Evolutionary conservation across 768 basidiomycete species (phyloP).

Genomic region (Kwoniella bestiolae): DNA sequence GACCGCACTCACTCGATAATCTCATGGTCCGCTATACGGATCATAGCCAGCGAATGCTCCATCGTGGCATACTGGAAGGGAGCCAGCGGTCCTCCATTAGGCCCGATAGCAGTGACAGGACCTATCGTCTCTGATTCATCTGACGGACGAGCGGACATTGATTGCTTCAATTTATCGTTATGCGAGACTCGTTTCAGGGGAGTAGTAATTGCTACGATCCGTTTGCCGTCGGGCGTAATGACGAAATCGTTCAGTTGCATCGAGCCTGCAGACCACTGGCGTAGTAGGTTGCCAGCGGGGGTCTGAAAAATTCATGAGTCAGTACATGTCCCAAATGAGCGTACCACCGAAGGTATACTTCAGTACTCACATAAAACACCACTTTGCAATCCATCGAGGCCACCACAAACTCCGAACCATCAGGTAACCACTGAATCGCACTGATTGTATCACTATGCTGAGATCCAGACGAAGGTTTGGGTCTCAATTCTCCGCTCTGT

Average conservation of each 20-base stretch:
- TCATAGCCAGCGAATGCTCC: constrained; percentile 44
- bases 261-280: constrained; percentile 70
- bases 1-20: constrained; percentile 42
- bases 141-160: constrained; percentile 40
- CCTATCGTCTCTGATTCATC: constrained; percentile 20
- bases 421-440: constrained; percentile 83
- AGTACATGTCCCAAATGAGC: not conserved
- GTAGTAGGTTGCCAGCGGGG: constrained; percentile 70
- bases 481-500: constrained; percentile 34
- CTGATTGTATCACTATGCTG: constrained; percentile 80
- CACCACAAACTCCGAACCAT: constrained; percentile 87
- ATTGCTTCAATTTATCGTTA: constrained; percentile 39
- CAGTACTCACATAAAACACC: constrained; percentile 59
- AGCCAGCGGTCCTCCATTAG: constrained; percentile 12
- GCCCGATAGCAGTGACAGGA: constrained; percentile 18
- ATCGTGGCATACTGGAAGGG: constrained; percentile 42
- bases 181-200: constrained; percentile 37
- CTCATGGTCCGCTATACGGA: constrained; percentile 37
- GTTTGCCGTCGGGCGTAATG: constrained; percentile 79
- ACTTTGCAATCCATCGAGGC: constrained; percentile 80
- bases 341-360: constrained; percentile 1
- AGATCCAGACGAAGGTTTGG: constrained; percentile 15
- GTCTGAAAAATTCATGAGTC: constrained; percentile 62
- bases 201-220: constrained; percentile 78
- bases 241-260: constrained; percentile 87